These are phyloP conservation scores for Penicillium paradoxum DNA, from an alignment of 495 filamentous ascomycete genomes.

Conservation along the genomic window DNA sequence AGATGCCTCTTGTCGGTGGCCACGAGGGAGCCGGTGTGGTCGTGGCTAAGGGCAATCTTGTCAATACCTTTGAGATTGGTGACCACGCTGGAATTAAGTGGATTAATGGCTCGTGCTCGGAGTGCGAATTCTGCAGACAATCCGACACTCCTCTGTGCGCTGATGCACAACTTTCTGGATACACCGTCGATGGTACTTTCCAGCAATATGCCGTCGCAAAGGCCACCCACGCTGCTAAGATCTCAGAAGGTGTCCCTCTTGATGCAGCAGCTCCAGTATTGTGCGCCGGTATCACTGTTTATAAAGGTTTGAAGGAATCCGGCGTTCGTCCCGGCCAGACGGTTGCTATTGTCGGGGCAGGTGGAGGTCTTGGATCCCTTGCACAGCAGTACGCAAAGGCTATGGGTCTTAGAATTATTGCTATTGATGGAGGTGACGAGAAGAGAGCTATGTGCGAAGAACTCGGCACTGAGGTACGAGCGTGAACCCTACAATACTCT, in stretches of 20 bases:
- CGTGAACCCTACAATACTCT: too few relatives aligned
- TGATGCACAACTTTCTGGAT: constrained; percentile 62
- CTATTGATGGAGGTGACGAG: constrained; percentile 75
- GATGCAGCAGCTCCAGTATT: constrained; percentile 75
- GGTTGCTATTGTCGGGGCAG: constrained; percentile 87
- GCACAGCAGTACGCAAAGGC: constrained; percentile 83
- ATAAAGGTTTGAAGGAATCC: constrained; percentile 86
- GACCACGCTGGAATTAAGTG: constrained; percentile 78
- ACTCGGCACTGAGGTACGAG: constrained; percentile 53
- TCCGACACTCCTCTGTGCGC: constrained; percentile 66
- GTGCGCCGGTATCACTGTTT: constrained; percentile 85
- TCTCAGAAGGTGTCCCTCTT: constrained; percentile 65
- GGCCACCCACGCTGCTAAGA: constrained; percentile 68
- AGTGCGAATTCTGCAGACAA: constrained; percentile 68
- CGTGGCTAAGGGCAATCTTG: constrained; percentile 67
- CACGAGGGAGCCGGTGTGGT: constrained; percentile 84
- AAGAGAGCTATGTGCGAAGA: constrained; percentile 62
- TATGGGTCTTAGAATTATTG: constrained; percentile 76
- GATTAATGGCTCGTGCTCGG: constrained; percentile 72
- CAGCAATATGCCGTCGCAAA: constrained; percentile 86
- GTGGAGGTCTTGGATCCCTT: constrained; percentile 78
- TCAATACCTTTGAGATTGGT: constrained; percentile 63
- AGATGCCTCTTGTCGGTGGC: constrained; percentile 79
- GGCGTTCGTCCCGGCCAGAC: constrained; percentile 67
- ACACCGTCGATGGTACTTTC: constrained; percentile 77